Conservation (phyloP, 2,329 filamentous ascomycete species). For the Ophiostoma triangulosporum region DNA sequence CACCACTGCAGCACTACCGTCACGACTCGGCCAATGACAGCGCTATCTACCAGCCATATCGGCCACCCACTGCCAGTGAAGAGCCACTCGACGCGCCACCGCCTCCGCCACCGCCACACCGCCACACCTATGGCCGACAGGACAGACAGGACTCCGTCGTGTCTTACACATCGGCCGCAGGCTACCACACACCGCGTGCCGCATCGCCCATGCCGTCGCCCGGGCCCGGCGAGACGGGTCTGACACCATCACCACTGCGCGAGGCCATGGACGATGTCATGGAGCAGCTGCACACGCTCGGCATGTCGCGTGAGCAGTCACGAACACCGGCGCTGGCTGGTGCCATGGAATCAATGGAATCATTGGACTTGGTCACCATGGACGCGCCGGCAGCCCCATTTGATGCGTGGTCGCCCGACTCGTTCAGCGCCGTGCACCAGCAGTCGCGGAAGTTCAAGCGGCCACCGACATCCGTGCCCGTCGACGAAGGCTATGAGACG, state of each 20-base stretch:
- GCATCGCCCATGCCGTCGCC: slow-evolving; percentile 57
- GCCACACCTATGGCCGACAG: slow-evolving; percentile 37
- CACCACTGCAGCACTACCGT: slow-evolving; percentile 5
- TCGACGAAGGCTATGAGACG: slow-evolving; percentile 48
- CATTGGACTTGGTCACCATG: background rate
- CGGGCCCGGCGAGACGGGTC: slow-evolving; percentile 39
- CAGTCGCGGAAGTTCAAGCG: slow-evolving; percentile 22
- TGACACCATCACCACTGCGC: slow-evolving; percentile 82
- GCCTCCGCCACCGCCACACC: slow-evolving; percentile 73
- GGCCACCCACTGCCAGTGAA: background rate
- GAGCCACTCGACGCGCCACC: slow-evolving; percentile 49
- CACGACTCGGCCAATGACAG: slow-evolving; percentile 13
- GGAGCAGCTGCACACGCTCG: slow-evolving; percentile 83
- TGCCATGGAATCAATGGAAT: too few species aligned
- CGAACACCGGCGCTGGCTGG: slow-evolving; percentile 30
- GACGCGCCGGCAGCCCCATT: slow-evolving; percentile 29
- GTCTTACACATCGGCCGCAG: slow-evolving; percentile 22
- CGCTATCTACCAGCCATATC: slow-evolving; percentile 15
- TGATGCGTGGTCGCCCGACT: slow-evolving; percentile 83
- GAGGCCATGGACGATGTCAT: slow-evolving; percentile 98
- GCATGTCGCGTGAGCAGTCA: slow-evolving; percentile 38
- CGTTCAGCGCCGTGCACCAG: slow-evolving; percentile 49
- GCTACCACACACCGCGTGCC: slow-evolving; percentile 40
- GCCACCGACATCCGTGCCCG: slow-evolving; percentile 56
- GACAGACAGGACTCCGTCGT: slow-evolving; percentile 26